These are phyloP conservation scores for Scheffersomyces illinoinensis DNA, from an alignment of 1,139 yeast genomes.

Conservation along the genomic window DNA sequence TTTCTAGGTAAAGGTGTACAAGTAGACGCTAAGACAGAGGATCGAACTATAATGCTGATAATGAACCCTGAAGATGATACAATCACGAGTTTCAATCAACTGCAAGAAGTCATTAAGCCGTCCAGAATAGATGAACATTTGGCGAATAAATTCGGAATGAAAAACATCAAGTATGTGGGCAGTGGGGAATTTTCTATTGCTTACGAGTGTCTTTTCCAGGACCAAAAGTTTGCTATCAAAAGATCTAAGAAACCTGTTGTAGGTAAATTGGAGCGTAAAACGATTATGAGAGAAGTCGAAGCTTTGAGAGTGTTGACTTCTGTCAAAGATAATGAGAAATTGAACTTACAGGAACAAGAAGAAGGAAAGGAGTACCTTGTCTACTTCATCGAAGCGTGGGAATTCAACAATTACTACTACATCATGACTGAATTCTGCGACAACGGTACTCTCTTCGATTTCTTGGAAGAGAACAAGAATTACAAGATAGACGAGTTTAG, in stretches of 20 bases:
- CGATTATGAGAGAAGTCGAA: slow-evolving; percentile 43
- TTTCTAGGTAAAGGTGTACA: not conserved
- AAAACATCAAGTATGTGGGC: slow-evolving; percentile 70
- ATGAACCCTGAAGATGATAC: slow-evolving; percentile 8
- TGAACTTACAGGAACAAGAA: slow-evolving; percentile 56
- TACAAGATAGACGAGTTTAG: slow-evolving; percentile 96
- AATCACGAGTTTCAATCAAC: slow-evolving; percentile 5
- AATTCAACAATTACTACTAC: slow-evolving; percentile 67
- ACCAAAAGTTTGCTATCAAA: slow-evolving; percentile 80
- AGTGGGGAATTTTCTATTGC: slow-evolving; percentile 89
- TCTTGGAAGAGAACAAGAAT: slow-evolving; percentile 66
- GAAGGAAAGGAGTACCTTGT: slow-evolving; percentile 78
- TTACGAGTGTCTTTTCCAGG: slow-evolving; percentile 69
- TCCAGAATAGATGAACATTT: slow-evolving; percentile 57
- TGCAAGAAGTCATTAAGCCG: slow-evolving; percentile 3
- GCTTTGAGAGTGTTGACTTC: slow-evolving; percentile 45
- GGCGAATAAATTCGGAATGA: slow-evolving; percentile 61
- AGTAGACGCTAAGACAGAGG: not conserved
- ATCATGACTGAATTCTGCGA: slow-evolving; percentile 96
- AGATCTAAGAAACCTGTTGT: slow-evolving; percentile 61
- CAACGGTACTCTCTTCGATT: slow-evolving; percentile 84
- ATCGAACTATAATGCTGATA: not conserved
- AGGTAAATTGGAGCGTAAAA: slow-evolving; percentile 41
- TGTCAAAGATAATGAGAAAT: slow-evolving; percentile 35
- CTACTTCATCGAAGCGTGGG: slow-evolving; percentile 87